phyloP scores from a whole-genome alignment of 2,329 filamentous ascomycete genomes.

The Hirsutella thompsonii region DNA sequence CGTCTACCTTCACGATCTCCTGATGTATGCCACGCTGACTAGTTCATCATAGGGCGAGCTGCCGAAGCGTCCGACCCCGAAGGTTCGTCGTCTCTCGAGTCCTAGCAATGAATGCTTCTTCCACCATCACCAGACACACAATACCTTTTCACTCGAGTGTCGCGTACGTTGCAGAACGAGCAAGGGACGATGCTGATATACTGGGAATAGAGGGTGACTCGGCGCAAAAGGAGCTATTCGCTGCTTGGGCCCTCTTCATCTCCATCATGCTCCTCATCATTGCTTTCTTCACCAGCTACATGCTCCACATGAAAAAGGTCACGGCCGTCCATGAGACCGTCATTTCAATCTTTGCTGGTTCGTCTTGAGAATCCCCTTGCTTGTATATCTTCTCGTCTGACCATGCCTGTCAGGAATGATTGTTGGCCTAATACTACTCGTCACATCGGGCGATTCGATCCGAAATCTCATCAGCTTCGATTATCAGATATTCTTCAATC shows the following conservation, averaged over 20 bases:
- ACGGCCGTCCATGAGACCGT: constrained; percentile 97
- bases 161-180: background rate
- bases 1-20: constrained; percentile 3
- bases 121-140: background rate
- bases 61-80: constrained; percentile 20
- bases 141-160: too few species aligned
- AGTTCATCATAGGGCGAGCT: constrained; percentile 2
- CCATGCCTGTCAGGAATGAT: constrained; percentile 60
- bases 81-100: constrained; percentile 12
- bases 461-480: constrained; percentile 90
- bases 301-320: constrained; percentile 90
- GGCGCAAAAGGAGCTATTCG: constrained; percentile 83
- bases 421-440: constrained; percentile 75
- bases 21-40: background rate
- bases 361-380: constrained; percentile 12
- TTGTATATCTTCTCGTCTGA: background rate
- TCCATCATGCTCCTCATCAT: constrained; percentile 87
- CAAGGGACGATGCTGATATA: constrained; percentile 2
- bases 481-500: constrained; percentile 99
- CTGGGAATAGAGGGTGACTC: constrained; percentile 53
- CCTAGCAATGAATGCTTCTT: background rate
- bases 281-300: constrained; percentile 93
- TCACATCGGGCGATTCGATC: constrained; percentile 71
- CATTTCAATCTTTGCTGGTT: constrained; percentile 92
- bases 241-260: constrained; percentile 96